Evolutionary conservation across 495 filamentous ascomycete species (phyloP), one percentile per base, ranked within the genome.

Genomic region (Barbatosphaeria neglecta): DNA sequence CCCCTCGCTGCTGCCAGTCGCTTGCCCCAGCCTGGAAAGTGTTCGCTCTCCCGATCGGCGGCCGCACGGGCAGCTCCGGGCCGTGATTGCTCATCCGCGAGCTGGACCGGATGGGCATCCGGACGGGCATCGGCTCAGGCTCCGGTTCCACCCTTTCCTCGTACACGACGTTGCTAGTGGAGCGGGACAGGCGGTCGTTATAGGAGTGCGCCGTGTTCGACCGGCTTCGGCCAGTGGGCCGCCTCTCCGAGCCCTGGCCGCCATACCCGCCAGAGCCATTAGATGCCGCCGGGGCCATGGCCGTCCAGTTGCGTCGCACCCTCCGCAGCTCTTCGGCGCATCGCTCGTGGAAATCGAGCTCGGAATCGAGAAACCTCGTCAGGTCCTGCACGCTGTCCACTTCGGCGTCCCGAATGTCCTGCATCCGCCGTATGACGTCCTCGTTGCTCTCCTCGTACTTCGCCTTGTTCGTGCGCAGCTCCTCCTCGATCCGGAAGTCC

Each of bases 361-460:
- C 89, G 23, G 88, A 84, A 48, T 98, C 90, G 46, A 97, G 61
- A 60, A 98, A 94, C 7, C 76, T 67, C 2, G 78, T 77, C 45
- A 98, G 64, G 56, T 96, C 90, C 46, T 74, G 74, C 24, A 95
- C 76, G 51, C 82, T 89, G 43, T 97, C 92, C 16, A 67, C 73
- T 60, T 98, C 92, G 7, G 87, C 79, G 44, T 95, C 87, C 63
- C 92, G 86, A 63, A 98, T 95, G 52, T 98, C 92, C 63, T 92
- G 78, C 93, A 98, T 98, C 45, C 92, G 77, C 50, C 90, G 80
- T 51, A 80, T 73, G 48, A 98, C 90, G 54, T 98, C 92, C 51
- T 97, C 92, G 50, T 78, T 94, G 6, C 87, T 84, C 62, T 97
- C 93, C 56, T 95, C 92, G 56, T 95, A 98, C 62, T 96, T 98